Conservation (phyloP, 2,329 filamentous ascomycete genomes). For the Penicillium glabrum region DNA sequence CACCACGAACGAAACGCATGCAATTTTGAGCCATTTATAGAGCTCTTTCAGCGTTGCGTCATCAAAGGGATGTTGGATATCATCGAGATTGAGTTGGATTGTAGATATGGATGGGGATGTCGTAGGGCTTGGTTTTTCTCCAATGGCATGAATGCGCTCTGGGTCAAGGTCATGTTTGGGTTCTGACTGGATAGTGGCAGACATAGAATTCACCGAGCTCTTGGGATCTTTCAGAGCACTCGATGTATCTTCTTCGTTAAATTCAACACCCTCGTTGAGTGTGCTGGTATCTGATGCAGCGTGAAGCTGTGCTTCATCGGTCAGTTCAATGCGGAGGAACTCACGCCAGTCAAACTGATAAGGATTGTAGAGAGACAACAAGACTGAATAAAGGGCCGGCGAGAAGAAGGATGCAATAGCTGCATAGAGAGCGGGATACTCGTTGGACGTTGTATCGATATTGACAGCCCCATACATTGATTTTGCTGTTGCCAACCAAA, state of each 20-base stretch:
- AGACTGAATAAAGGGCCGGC: conserved; percentile 47
- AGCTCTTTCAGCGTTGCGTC: conserved; percentile 35
- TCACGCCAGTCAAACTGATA: conserved; percentile 46
- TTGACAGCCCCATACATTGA: conserved; percentile 42
- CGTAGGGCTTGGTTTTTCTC: neutral
- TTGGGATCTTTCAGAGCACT: neutral
- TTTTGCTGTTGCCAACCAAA: conserved; percentile 47
- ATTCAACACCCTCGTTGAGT: conserved; percentile 7
- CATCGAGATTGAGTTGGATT: conserved; percentile 32
- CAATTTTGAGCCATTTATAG: conserved; percentile 41
- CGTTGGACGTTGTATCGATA: conserved; percentile 41
- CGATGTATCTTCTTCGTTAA: neutral
- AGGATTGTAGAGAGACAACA: conserved; percentile 45
- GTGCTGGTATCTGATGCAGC: conserved; percentile 9
- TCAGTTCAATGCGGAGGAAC: conserved; percentile 50
- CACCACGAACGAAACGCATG: conserved; percentile 42
- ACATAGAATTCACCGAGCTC: neutral
- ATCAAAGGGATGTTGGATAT: conserved; percentile 47
- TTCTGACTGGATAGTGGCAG: neutral
- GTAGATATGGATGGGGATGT: neutral
- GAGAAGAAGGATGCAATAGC: conserved; percentile 49
- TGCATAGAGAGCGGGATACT: conserved; percentile 47
- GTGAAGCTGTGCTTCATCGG: conserved; percentile 37
- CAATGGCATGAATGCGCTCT: neutral
- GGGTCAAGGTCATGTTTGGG: neutral